Conservation (phyloP, 1,139 yeast species). For the Meyerozyma sp. region DNA sequence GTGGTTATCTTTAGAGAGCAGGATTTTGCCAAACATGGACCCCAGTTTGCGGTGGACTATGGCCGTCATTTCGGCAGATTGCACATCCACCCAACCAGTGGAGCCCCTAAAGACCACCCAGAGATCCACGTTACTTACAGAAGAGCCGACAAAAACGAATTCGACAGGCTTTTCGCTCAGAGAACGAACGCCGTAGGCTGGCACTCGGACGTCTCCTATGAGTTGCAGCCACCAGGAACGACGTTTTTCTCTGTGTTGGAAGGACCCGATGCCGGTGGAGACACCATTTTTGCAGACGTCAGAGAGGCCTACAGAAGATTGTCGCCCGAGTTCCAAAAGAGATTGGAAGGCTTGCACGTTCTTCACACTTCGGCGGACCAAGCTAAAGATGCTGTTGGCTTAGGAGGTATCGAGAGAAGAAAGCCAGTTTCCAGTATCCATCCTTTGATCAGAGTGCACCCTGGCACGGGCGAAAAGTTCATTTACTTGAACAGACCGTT, state of each 20-base stretch:
- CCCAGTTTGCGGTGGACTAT: slow-evolving; percentile 46
- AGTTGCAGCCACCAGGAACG: slow-evolving; percentile 63
- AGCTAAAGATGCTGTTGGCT: slow-evolving; percentile 47
- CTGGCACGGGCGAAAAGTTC: slow-evolving; percentile 59
- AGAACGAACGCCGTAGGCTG: slow-evolving; percentile 37
- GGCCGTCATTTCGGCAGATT: slow-evolving; percentile 63
- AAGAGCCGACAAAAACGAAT: slow-evolving; percentile 30
- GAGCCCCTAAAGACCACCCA: slow-evolving; percentile 55
- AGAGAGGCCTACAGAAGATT: slow-evolving; percentile 65
- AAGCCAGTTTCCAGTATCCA: slow-evolving; percentile 55
- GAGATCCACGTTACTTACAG: slow-evolving; percentile 61
- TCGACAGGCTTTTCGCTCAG: slow-evolving; percentile 23
- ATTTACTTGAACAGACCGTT: slow-evolving; percentile 58
- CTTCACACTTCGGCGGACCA: slow-evolving; percentile 67
- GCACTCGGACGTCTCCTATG: slow-evolving; percentile 72
- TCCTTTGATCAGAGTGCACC: slow-evolving; percentile 65
- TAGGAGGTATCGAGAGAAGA: slow-evolving; percentile 62
- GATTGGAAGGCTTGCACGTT: slow-evolving; percentile 54
- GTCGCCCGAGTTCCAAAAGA: slow-evolving; percentile 54
- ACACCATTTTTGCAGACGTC: slow-evolving; percentile 63
- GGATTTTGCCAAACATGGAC: slow-evolving; percentile 55
- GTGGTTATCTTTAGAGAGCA: slow-evolving; percentile 65
- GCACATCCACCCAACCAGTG: slow-evolving; percentile 72
- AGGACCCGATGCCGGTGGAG: slow-evolving; percentile 68
- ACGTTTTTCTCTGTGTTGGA: slow-evolving; percentile 58